Evolutionary conservation across 2,329 filamentous ascomycete species (phyloP).

Genomic region (Fusarium nodosum): DNA sequence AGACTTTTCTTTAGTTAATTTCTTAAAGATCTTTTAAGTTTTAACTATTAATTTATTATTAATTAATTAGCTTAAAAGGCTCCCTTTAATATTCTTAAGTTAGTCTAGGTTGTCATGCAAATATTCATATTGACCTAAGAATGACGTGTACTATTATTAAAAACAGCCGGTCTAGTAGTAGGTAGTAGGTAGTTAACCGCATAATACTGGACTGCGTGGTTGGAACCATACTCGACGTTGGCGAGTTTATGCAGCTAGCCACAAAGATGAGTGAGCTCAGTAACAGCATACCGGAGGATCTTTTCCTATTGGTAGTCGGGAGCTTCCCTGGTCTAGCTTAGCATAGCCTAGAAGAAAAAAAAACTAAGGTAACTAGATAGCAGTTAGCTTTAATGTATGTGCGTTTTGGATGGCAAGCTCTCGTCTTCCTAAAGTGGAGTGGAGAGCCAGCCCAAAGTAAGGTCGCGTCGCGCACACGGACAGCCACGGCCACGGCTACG

Average conservation of each 20-base stretch:
- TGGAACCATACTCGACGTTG: slow-evolving; percentile 11
- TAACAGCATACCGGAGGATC: slow-evolving; percentile 18
- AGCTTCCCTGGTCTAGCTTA: slow-evolving; percentile 22
- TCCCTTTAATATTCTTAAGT: no score
- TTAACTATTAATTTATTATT: no score
- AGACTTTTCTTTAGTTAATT: no score
- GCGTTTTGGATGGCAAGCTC: slow-evolving; percentile 9
- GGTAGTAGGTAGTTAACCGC: not conserved
- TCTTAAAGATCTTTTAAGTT: no score
- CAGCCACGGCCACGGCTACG: slow-evolving; percentile 1
- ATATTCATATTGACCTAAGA: slow-evolving; percentile 3
- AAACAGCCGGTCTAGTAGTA: slow-evolving; percentile 1
- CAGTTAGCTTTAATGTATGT: slow-evolving; percentile 9
- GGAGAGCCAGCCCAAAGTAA: slow-evolving; percentile 30
- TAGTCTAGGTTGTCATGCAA: not conserved
- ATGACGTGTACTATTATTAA: slow-evolving; percentile 22
- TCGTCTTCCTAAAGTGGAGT: slow-evolving; percentile 29
- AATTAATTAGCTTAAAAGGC: no score
- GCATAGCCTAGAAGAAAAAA: not conserved
- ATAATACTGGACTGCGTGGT: not conserved
- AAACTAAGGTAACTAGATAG: not conserved
- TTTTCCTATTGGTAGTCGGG: slow-evolving; percentile 28
- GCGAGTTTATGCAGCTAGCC: slow-evolving; percentile 28
- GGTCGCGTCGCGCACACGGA: slow-evolving; percentile 48
- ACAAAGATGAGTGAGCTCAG: slow-evolving; percentile 21